These are phyloP conservation scores for Theileria annulata DNA, from an alignment of 169 alveolate genomes.

Conservation along the genomic window DNA sequence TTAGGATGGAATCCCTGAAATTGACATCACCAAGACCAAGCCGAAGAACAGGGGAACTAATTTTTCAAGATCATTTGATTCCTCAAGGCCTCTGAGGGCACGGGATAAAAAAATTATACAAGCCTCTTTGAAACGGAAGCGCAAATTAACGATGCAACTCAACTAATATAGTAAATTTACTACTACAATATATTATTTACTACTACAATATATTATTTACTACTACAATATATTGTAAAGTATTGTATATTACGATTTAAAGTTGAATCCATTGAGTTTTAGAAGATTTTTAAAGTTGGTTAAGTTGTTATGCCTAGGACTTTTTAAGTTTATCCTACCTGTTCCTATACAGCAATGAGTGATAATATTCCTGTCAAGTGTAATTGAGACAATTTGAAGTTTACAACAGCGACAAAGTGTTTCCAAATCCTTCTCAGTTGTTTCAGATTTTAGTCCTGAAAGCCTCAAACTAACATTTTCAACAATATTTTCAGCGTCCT, in stretches of 20 bases:
- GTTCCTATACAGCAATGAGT: slow-evolving; percentile 63
- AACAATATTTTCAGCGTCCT: neutral
- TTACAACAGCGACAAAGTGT: slow-evolving; percentile 28
- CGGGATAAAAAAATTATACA: slow-evolving; percentile 54
- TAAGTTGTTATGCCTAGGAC: neutral
- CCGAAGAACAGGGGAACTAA: slow-evolving; percentile 20
- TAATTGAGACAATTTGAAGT: slow-evolving; percentile 25
- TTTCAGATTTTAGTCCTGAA: slow-evolving; percentile 30
- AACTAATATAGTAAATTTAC: no score
- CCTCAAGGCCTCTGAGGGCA: slow-evolving; percentile 36
- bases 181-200: no score
- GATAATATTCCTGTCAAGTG: slow-evolving; percentile 49
- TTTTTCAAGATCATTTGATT: slow-evolving; percentile 24
- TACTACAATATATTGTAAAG: neutral
- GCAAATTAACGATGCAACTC: slow-evolving; percentile 15
- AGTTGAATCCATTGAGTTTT: neutral
- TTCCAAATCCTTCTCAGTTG: slow-evolving; percentile 39
- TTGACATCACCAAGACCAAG: slow-evolving; percentile 35
- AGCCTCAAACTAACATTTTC: slow-evolving; percentile 9
- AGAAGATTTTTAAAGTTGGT: neutral
- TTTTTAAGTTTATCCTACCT: slow-evolving; percentile 25
- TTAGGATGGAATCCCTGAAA: slow-evolving; percentile 12
- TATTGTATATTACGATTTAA: neutral
- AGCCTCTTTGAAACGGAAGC: slow-evolving; percentile 39
- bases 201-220: no score